Evolutionary conservation across 1,284 basidiomycete species (phyloP), one percentile per base, ranked within the genome.

Genomic region (Pseudozyma thailandica): DNA sequence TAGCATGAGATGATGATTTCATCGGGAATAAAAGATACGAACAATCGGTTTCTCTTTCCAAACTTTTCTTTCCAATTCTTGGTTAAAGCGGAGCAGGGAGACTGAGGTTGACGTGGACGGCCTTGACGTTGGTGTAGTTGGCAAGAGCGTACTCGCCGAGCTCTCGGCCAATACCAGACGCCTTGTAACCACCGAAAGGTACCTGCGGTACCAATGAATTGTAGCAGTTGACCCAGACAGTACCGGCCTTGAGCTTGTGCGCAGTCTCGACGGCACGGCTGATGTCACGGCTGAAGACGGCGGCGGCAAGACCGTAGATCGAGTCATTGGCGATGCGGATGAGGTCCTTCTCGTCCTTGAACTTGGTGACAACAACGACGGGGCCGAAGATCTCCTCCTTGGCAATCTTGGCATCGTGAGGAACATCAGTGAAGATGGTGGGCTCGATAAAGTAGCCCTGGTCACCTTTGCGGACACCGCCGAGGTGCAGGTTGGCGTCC

Each of bases 71-170:
- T 35, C n/a, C 33, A 5, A 35, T n/a, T 6, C n/a, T 16, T n/a
- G 33, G 6, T 66, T 56, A 77, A 47, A 77, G 51, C 6, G 79
- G 79, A 35, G 77, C 54, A 39, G 79, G 70, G 15, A 64, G 56
- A 23, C 52, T 62, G 38, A 92, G 84, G 85, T 93, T 93, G 84
- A 93, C 85, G 77, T 93, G 91, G 2, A 94, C 89, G 2, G 90
- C 54, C 74, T 95, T 95, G 85, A 93, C 87, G 53, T 88, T 86
- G 10, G 91, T 90, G 85, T 94, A 94, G 84, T 92, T 93, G 69
- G 69, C 50, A 43, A 80, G 69, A 7, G 83, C 82, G 51, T 82
- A 81, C 62, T 76, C 68, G 45, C 78, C 78, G 6, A 80, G 65
- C 72, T 80, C 78, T 57, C 78, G 74, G 41, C 78, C 78, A 50